phyloP scores from a whole-genome alignment of 208 protist species.

The Trypanosoma platydactyli region DNA sequence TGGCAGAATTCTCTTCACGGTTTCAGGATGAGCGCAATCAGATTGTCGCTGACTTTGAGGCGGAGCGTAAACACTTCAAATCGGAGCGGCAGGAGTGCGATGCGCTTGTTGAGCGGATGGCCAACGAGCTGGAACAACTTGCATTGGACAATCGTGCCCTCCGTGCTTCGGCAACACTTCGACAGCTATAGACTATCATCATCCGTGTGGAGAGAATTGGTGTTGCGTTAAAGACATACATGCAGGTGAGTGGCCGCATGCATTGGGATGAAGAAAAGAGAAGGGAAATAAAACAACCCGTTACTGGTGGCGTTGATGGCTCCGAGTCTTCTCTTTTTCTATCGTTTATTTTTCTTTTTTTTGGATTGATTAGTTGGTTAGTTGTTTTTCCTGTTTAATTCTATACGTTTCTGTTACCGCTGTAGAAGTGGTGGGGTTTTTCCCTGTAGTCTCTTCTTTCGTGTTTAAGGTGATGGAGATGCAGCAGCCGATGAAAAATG shows the following conservation, averaged over 20 bases:
- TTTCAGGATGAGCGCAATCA: conserved; percentile 48
- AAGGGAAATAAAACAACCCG: conserved; percentile 3
- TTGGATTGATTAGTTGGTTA: conserved; percentile 3
- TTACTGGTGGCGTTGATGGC: not conserved
- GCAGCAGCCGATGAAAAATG: not conserved
- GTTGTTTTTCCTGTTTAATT: not conserved
- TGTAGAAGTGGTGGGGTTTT: not conserved
- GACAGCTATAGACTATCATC: conserved; percentile 5
- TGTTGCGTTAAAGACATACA: no score
- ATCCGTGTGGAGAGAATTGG: not conserved
- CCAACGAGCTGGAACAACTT: conserved; percentile 44
- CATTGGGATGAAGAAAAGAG: not conserved
- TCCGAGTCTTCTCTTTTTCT: not conserved
- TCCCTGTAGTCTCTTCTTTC: not conserved
- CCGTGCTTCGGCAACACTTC: conserved; percentile 16
- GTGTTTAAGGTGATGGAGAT: not conserved
- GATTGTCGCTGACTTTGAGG: conserved; percentile 43
- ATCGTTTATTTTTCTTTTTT: conserved; percentile 6
- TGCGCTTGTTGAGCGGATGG: conserved; percentile 50
- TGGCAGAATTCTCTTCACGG: conserved; percentile 40
- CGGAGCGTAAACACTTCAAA: conserved; percentile 40
- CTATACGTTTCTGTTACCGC: not conserved
- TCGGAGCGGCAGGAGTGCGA: conserved; percentile 61
- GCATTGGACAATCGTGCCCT: conserved; percentile 26
- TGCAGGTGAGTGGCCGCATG: no score